Conservation (phyloP, 2,329 filamentous ascomycete species). For the Nemania diffusa region DNA sequence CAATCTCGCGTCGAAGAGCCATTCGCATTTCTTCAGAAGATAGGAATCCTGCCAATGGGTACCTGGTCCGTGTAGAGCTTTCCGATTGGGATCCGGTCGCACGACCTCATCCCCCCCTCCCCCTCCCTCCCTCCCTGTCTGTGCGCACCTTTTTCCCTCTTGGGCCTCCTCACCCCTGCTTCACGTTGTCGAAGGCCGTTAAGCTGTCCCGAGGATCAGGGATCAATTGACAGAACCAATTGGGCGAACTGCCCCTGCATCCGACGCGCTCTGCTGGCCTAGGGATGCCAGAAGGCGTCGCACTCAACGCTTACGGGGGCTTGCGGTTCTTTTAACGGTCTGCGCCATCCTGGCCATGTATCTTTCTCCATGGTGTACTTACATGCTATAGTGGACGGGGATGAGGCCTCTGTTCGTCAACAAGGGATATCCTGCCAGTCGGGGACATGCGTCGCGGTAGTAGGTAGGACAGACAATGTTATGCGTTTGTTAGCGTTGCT, state of each 20-base stretch:
- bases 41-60: slow-evolving; percentile 8
- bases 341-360: slow-evolving; percentile 28
- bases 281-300: slow-evolving; percentile 18
- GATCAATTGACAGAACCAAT: slow-evolving; percentile 25
- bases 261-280: slow-evolving; percentile 15
- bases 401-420: not conserved
- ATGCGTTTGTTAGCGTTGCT: slow-evolving; percentile 18
- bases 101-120: slow-evolving; percentile 23
- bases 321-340: slow-evolving; percentile 30
- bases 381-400: not conserved
- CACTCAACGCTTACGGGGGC: slow-evolving; percentile 7
- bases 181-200: slow-evolving; percentile 21
- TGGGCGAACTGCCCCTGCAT: slow-evolving; percentile 30
- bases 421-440: slow-evolving; percentile 16
- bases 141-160: slow-evolving; percentile 22
- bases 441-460: slow-evolving; percentile 5
- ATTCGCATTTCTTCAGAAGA: slow-evolving; percentile 25
- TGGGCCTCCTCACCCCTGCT: slow-evolving; percentile 24
- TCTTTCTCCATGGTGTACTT: slow-evolving; percentile 6
- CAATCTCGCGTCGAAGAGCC: slow-evolving; percentile 27
- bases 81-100: slow-evolving; percentile 35
- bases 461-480: slow-evolving; percentile 10
- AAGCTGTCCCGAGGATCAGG: slow-evolving; percentile 29
- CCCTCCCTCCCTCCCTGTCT: slow-evolving; percentile 11
- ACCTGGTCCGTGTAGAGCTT: slow-evolving; percentile 7